Percentiles rank a stretch among this genome's conserved stretches.
phyloP scores from a whole-genome alignment of 1,284 basidiomycete species.

The Irpex sp. region DNA sequence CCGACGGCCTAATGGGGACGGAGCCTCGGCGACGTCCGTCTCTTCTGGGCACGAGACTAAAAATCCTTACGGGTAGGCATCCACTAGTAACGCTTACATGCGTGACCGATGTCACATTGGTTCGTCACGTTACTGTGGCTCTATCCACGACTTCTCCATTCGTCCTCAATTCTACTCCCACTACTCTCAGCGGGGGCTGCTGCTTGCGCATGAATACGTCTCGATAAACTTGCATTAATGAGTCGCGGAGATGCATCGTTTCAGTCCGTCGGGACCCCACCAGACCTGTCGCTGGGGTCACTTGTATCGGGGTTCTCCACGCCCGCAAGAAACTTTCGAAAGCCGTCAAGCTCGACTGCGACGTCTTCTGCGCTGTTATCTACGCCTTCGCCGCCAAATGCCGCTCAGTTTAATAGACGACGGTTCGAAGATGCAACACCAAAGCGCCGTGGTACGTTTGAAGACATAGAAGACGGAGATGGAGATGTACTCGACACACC shows the following conservation, averaged over 20 bases:
- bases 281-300: conserved; percentile 63
- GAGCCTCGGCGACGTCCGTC: no score
- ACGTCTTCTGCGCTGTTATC: conserved; percentile 49
- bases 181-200: not conserved
- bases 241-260: conserved; percentile 34
- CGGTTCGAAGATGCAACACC: conserved; percentile 30
- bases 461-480: conserved; percentile 30
- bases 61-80: no score
- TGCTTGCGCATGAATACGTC: not conserved
- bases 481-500: conserved; percentile 52
- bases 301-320: conserved; percentile 54
- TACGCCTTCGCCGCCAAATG: conserved; percentile 48
- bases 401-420: conserved; percentile 19
- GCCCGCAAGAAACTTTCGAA: conserved; percentile 45
- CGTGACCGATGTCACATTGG: no score
- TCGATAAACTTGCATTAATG: conserved; percentile 31
- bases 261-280: conserved; percentile 43
- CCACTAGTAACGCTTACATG: no score
- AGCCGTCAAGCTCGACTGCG: conserved; percentile 54
- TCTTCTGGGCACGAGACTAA: no score
- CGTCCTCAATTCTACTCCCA: not conserved
- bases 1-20: no score
- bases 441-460: conserved; percentile 25
- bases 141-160: not conserved
- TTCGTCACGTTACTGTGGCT: not conserved